Evolutionary conservation across 805 yeast genomes (phyloP).

Genomic region (Barnettozyma pratensis): DNA sequence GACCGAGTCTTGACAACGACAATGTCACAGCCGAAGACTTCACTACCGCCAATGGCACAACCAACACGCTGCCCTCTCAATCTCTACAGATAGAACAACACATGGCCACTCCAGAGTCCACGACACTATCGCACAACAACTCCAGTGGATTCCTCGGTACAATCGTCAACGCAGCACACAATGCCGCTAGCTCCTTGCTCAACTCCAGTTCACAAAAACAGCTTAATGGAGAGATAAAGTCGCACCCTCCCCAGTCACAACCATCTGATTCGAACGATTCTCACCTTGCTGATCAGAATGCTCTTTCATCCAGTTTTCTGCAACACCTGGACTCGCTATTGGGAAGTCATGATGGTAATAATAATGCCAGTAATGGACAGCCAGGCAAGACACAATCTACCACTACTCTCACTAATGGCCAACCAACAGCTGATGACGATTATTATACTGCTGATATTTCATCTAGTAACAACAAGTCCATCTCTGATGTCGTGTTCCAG

Average conservation of each 20-base stretch:
- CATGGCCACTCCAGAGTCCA: slow-evolving; percentile 12
- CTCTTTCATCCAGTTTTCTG: not conserved
- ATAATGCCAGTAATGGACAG: not conserved
- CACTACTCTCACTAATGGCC: too few species aligned
- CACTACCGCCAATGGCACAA: not conserved
- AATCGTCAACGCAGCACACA: slow-evolving; percentile 34
- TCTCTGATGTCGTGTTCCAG: slow-evolving; percentile 35
- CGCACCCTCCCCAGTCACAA: slow-evolving; percentile 5
- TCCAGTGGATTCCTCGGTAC: slow-evolving; percentile 39
- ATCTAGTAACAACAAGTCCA: slow-evolving; percentile 3
- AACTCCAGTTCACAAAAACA: not conserved
- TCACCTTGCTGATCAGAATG: too few species aligned
- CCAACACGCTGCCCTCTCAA: not conserved
- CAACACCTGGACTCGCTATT: slow-evolving; percentile 33
- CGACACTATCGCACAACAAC: slow-evolving; percentile 6
- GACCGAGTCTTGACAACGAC: not conserved
- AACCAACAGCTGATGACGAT: slow-evolving; percentile 1
- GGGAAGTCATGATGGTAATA: slow-evolving; percentile 5
- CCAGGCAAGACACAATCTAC: too few species aligned
- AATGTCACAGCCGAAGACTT: not conserved
- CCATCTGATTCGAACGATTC: too few species aligned
- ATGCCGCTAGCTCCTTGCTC: slow-evolving; percentile 28
- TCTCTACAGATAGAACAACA: slow-evolving; percentile 8
- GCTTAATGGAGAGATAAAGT: slow-evolving; percentile 1
- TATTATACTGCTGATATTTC: slow-evolving; percentile 4